These are phyloP conservation scores for Oryza brachyantha DNA, from an alignment of 176 grass and related monocot species.

Conservation along the genomic window DNA sequence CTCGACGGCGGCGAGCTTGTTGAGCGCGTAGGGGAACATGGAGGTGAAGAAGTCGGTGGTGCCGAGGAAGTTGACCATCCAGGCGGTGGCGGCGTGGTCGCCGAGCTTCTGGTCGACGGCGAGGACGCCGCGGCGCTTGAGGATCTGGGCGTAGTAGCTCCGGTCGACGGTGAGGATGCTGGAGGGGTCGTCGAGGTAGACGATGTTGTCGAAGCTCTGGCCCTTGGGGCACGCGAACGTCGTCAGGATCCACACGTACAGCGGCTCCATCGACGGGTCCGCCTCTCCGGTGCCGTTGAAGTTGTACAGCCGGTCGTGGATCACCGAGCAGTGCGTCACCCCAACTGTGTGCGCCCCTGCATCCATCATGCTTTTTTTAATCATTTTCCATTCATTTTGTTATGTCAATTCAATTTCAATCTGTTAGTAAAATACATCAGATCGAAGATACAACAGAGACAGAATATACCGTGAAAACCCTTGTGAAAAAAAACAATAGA, in stretches of 20 bases:
- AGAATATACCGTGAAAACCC: too few relatives aligned
- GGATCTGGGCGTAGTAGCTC: slow-evolving; percentile 66
- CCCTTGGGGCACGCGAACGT: slow-evolving; percentile 38
- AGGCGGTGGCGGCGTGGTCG: slow-evolving; percentile 29
- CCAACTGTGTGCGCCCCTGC: slow-evolving; percentile 83
- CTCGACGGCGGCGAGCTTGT: slow-evolving; percentile 55
- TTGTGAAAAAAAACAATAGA: too few relatives aligned
- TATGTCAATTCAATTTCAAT: too few relatives aligned
- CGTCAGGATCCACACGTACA: slow-evolving; percentile 35
- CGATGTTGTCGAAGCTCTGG: slow-evolving; percentile 40
- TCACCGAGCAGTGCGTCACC: slow-evolving; percentile 74
- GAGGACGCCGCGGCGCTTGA: slow-evolving; percentile 49
- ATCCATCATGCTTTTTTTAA: too few relatives aligned
- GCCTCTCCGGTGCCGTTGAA: slow-evolving; percentile 50
- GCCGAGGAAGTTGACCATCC: slow-evolving; percentile 45
- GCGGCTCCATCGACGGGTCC: slow-evolving; percentile 61
- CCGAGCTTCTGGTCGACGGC: slow-evolving; percentile 61
- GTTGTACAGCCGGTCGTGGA: slow-evolving; percentile 55
- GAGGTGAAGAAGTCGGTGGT: slow-evolving; percentile 42
- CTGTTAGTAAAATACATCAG: too few relatives aligned
- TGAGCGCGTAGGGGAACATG: slow-evolving; percentile 59
- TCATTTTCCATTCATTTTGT: not conserved
- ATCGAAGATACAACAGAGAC: too few relatives aligned
- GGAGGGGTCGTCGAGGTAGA: slow-evolving; percentile 64
- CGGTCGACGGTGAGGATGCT: slow-evolving; percentile 52